Base-by-base conservation (phyloP, 257 asterid genomes). In the Solanum piurae region DNA sequence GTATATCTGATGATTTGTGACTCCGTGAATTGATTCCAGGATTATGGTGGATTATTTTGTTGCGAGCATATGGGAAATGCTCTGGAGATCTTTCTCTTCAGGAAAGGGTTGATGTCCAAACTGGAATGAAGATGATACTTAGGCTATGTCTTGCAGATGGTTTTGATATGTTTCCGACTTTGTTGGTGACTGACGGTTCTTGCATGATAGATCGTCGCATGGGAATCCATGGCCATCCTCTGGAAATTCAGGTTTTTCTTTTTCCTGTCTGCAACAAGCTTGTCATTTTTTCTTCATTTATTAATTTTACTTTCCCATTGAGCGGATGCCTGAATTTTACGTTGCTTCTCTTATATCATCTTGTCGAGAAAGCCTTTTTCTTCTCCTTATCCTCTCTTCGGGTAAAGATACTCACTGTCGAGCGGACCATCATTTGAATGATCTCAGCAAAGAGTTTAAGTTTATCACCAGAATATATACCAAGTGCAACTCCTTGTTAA, bases 161-260 rank as follows among this genome's bases (percentile, higher is more conserved):
- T 68, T 94, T 95, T 89, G 98, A 95, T 88, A 94, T 95, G 98
- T 95, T 95, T 88, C 98, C 98, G 12, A 95, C 96, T 88, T 88
- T 95, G 84, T 86, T 95, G 88, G 98, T 95, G 36, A 95, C 98
- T 9, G 98, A 95, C 68, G 97, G 98, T 36, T 94, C 98, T 14
- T 95, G 98, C 91, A 95, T 95, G 98, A 95, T 95, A 76, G 98
- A 95, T 91, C 98, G 98, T 16, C 97, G 98, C 83, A 93, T 95
- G 98, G 98, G 98, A 34, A 94, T 95, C 71, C 98, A 95, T 89
- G 98, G 98, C 72, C 98, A 95, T 88, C 98, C 98, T 13, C 94
- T 95, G 25, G 98, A 95, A 90, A 95, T 95, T 89, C 97, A 95
- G 98, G 98, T 93, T 84, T 77, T 58, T 33, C 87, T 71, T 14